These are phyloP conservation scores for Breynia disticha DNA, from an alignment of 441 rosid species.

Conservation along the genomic window DNA sequence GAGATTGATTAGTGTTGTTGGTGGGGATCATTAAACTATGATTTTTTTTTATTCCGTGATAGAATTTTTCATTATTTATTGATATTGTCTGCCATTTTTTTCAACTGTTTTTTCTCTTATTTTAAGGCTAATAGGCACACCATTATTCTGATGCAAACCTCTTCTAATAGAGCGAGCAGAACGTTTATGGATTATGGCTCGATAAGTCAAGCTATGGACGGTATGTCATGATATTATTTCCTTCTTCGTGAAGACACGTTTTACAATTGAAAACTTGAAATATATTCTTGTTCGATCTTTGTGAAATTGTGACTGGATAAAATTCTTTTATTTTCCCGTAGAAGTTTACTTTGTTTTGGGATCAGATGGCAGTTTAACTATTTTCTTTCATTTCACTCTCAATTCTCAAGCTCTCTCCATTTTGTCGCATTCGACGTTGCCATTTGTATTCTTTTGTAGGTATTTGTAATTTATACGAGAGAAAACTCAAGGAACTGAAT, in stretches of 20 bases:
- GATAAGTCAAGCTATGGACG: constrained; percentile 86
- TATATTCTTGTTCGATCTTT: not conserved
- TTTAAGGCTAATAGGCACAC: constrained; percentile 88
- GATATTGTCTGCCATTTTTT: constrained; percentile 1
- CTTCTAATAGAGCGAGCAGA: constrained; percentile 69
- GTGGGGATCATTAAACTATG: too few relatives aligned
- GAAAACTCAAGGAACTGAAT: constrained; percentile 79
- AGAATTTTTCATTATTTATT: too few relatives aligned
- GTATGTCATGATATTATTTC: constrained; percentile 26
- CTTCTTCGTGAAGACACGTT: not conserved
- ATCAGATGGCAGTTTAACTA: not conserved
- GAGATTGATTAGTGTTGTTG: too few relatives aligned
- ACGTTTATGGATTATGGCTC: constrained; percentile 96
- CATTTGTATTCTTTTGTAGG: constrained; percentile 32
- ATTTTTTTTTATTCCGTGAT: too few relatives aligned
- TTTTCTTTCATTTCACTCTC: too few relatives aligned
- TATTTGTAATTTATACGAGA: constrained; percentile 80
- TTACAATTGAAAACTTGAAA: not conserved
- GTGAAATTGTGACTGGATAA: not conserved
- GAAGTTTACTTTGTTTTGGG: not conserved
- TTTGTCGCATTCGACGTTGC: not conserved
- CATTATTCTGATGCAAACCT: constrained; percentile 77
- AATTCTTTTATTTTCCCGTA: not conserved
- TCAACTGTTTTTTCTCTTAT: constrained; percentile 13
- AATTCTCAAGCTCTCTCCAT: not conserved